Base-by-base conservation (phyloP, 352 stramenopile genomes). In the Albugo laibachii region DNA sequence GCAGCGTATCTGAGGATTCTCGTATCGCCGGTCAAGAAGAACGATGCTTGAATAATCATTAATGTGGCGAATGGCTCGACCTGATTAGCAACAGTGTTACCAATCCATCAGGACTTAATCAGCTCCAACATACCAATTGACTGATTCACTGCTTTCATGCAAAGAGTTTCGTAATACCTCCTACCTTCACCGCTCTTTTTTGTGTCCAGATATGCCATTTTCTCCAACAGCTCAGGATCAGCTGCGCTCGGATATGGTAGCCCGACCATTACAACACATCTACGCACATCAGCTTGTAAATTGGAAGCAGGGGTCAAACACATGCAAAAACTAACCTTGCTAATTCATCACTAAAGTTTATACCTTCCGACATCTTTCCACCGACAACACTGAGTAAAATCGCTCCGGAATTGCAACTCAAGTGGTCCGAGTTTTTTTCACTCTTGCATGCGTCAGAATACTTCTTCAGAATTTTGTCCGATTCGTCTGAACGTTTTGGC, bases 281-380 rank as follows among this genome's bases (percentile, higher is more conserved):
- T 66, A 46, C 1, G 24, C 34, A 50, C 11, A n/a, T 6, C 27
- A n/a, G 5, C 11, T 1, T 50, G 11, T 1, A 42, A 46, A 18
- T 35, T 8, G 24, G 24, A 31, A 10, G 24, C 3, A 31, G 24
- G 24, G 24, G 8, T 31, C 24, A 8, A 8, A 31, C 8, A 31
- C 24, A 8, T 24, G 38, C 38, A 38, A 14, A 5, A 38, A 1
- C 11, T 12, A 13, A 77, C 21, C 88, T 65, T 19, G 94, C 95
- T 48, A 99, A 76, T 8, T 98, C 93, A 57, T 99, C 88, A 50
- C 78, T 95, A 62, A 99, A 99, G 57, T 99, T 99, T 65, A 99
- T 99, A 20, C 96, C 96, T 76, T 99, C 96, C 2, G 86, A 97
- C 73, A 99, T 96, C 66, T 99, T 99, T 0, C 94, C 96, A 12